Evolutionary conservation across 345 rosid species (phyloP), one percentile per base, ranked within the genome.

Genomic region (Hibiscus trionum): DNA sequence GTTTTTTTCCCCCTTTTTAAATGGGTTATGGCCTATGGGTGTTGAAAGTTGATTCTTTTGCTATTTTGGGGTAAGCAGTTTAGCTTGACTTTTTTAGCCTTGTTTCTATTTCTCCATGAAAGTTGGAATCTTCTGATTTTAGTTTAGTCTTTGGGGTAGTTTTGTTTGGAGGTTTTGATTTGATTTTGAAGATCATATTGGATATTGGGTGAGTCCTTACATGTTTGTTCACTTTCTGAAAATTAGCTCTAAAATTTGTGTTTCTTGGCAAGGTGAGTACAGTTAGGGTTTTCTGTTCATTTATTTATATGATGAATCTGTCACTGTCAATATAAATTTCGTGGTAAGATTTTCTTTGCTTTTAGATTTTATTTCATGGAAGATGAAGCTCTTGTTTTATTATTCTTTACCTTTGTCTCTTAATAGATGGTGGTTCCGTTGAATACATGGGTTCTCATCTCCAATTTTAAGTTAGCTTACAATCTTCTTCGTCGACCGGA

Each of bases 371-470:
- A 33, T 53, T 2, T 7, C 9, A 16, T 5, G 57, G 57, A 17
- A n/a, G 57, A 53, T 16, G 11, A 53, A 16, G 57, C 24, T 53
- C 11, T 53, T 53, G 17, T 53, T 26, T 53, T 47, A 64, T 61
- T 33, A 21, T 71, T 56, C 65, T 67, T 73, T 75, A 55, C 62
- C 58, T 76, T 26, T 16, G 75, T 65, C 74, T 76, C 12, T 80
- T 74, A 72, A 14, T 56, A 91, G 97, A 86, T 82, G 84, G 93
- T 88, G 84, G 98, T 91, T 78, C 98, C 98, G 2, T 78, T 93
- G 66, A 88, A 93, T 67, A 91, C 91, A 46, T 88, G 98, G 98
- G 96, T 93, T 69, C 85, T 93, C 37, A 93, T 93, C 71, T 91
- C 98, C 76, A 86, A 84, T 77, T 93, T 91, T 60, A 93, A 93